Evolutionary conservation across 179 eudicot genomes (phyloP), one percentile per base, ranked within the genome.

Genomic region (Amaranthus tricolor): DNA sequence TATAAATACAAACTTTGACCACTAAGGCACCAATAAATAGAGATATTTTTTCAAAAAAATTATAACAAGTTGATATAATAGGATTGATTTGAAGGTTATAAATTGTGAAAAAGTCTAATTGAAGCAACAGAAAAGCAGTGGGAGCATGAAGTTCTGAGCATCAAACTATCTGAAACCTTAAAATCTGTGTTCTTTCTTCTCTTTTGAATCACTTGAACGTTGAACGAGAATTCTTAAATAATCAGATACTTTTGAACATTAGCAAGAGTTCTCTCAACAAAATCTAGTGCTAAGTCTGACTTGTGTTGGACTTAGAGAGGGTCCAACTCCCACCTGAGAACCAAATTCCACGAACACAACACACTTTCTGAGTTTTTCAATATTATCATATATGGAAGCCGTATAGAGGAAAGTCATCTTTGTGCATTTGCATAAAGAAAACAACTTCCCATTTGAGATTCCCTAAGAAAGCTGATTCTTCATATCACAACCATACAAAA

Each of bases 321-420:
- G 45, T 72, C 80, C 83, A 76, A 63, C 62, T 51, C 60, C 75
- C 83, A 76, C 74, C 74, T 80, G 77, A 71, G 83, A 72, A 60
- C 83, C 79, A 80, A 80, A 76, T 72, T 76, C 72, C 83, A 76
- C 44, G 58, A 53, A 60, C 70, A 71, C 14, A 31, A n/a, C 61
- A 52, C 53, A 67, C 71, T 80, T 80, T 67, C 51, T 54, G 14
- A 51, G 12, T 76, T 76, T 31, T 76, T 71, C 74, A 72, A 80
- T 72, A 73, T 80, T 80, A 80, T 80, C 83, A 73, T 56, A 52
- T 62, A 76, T 76, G 74, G 80, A 43, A 62, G 68, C 83, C 66
- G 21, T 69, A 62, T 72, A 67, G 74, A 61, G 54, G 66, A 80
- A 80, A 80, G 76, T 60, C 73, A 68, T 80, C 54, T 76, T 71